A percentile compares a stretch with the other conserved stretches of the same genome.
Conservation (phyloP, 345 rosid species). For the thale cress (Arabidopsis thaliana) region DNA sequence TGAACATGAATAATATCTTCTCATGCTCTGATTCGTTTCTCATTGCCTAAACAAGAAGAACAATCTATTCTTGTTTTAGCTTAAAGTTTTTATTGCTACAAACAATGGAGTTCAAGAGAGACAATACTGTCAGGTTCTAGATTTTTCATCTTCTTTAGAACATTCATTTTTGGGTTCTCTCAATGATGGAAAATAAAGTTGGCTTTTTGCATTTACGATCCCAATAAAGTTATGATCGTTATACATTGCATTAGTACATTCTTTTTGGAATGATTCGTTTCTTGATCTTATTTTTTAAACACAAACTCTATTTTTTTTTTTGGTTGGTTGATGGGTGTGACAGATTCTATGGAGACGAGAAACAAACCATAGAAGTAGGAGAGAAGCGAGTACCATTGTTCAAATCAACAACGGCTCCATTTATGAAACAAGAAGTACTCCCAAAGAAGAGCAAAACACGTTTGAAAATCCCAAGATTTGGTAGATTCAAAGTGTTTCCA, state of each 20-base stretch:
- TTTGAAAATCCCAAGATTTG: slow-evolving; percentile 50
- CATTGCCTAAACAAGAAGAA: slow-evolving; percentile 20
- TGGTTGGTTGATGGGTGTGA: slow-evolving; percentile 22
- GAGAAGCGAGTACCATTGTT: slow-evolving; percentile 56
- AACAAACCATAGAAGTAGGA: slow-evolving; percentile 40
- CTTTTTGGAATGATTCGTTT: slow-evolving; percentile 11
- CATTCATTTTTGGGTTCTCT: slow-evolving; percentile 23
- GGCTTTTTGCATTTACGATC: slow-evolving; percentile 35
- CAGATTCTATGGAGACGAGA: slow-evolving; percentile 59
- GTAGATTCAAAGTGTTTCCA: slow-evolving; percentile 61
- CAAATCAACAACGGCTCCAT: slow-evolving; percentile 53
- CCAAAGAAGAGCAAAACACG: slow-evolving; percentile 27
- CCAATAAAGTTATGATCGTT: slow-evolving; percentile 27
- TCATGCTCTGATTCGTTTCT: slow-evolving; percentile 34
- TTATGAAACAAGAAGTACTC: slow-evolving; percentile 43
- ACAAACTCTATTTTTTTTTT: not conserved
- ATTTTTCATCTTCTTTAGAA: slow-evolving; percentile 6
- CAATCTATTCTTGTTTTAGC: slow-evolving; percentile 12
- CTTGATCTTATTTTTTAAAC: slow-evolving; percentile 29
- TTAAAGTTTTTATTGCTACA: not conserved
- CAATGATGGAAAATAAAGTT: slow-evolving; percentile 1
- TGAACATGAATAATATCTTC: slow-evolving; percentile 29
- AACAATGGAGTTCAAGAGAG: slow-evolving; percentile 62
- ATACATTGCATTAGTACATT: not conserved
- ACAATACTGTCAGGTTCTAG: slow-evolving; percentile 61